Percentiles rank a stretch among this genome's conserved stretches.
These are phyloP conservation scores for Lasiodiplodia sp. DNA, from an alignment of 2,329 filamentous ascomycete genomes.

Conservation along the genomic window DNA sequence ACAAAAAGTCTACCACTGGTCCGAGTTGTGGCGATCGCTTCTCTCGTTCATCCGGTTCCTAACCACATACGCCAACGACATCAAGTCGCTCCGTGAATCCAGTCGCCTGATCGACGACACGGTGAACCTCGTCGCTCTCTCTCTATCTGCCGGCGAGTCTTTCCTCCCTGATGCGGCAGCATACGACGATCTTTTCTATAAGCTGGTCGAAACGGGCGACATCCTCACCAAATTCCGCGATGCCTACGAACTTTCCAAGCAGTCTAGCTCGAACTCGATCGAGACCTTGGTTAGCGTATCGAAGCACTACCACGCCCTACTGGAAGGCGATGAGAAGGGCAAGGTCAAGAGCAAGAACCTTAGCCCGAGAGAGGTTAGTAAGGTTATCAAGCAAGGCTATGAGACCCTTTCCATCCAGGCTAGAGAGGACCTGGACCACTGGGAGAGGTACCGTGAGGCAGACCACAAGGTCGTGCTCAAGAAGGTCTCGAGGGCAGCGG, in stretches of 20 bases:
- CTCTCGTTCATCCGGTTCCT: constrained; percentile 90
- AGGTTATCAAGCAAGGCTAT: constrained; percentile 95
- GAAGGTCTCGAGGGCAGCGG: constrained; percentile 81
- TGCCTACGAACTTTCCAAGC: constrained; percentile 65
- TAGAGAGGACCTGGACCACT: constrained; percentile 83
- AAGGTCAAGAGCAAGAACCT: constrained; percentile 68
- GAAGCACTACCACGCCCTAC: constrained; percentile 84
- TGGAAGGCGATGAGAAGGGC: constrained; percentile 65
- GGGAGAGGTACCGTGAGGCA: constrained; percentile 86
- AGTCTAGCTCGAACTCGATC: constrained; percentile 68
- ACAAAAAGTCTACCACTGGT: constrained; percentile 79
- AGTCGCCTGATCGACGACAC: constrained; percentile 77
- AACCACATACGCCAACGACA: constrained; percentile 81
- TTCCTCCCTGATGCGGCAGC: constrained; percentile 87
- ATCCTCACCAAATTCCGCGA: constrained; percentile 82
- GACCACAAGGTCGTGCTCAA: constrained; percentile 87
- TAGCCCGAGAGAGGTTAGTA: constrained; percentile 82
- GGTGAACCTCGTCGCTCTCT: constrained; percentile 82
- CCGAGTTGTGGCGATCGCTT: constrained; percentile 89
- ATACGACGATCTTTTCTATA: constrained; percentile 98
- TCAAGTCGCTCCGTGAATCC: constrained; percentile 74
- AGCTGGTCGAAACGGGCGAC: constrained; percentile 90
- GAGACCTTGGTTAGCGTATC: constrained; percentile 83
- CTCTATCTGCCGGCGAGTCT: constrained; percentile 84
- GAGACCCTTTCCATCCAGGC: constrained; percentile 92